Evolutionary conservation across 1,284 basidiomycete genomes (phyloP).

Genomic region (Cryptococcus amylolentus): DNA sequence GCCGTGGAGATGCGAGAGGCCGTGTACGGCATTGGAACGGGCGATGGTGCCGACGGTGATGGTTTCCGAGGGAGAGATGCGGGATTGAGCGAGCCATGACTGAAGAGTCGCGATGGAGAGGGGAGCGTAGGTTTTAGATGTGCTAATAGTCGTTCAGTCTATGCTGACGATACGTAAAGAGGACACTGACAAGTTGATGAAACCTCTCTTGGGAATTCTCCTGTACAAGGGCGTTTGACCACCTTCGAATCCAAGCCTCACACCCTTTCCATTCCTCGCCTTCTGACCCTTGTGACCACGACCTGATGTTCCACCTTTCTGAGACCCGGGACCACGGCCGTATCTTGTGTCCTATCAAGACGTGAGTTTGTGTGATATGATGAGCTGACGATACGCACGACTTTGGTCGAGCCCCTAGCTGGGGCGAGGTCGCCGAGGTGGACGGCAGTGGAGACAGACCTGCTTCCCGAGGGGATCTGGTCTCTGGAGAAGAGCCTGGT

Average conservation of each 20-base stretch:
- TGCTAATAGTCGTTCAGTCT: slow-evolving; percentile 52
- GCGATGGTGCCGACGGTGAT: slow-evolving; percentile 86
- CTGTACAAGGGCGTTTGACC: slow-evolving; percentile 94
- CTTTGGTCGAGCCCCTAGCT: slow-evolving; percentile 38
- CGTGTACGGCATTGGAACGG: slow-evolving; percentile 80
- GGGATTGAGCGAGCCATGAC: slow-evolving; percentile 81
- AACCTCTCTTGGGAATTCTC: slow-evolving; percentile 88
- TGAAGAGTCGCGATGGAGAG: slow-evolving; percentile 86
- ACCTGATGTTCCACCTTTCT: slow-evolving; percentile 85
- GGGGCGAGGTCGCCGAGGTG: slow-evolving; percentile 37
- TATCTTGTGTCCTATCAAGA: slow-evolving; percentile 76
- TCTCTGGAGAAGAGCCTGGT: slow-evolving; percentile 15
- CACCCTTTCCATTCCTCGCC: slow-evolving; percentile 85
- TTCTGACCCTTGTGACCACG: slow-evolving; percentile 96
- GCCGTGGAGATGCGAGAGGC: slow-evolving; percentile 68
- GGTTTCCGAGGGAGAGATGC: slow-evolving; percentile 71
- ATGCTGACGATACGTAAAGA: neutral
- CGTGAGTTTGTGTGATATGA: neutral
- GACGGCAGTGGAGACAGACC: slow-evolving; percentile 26
- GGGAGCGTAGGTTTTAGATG: slow-evolving; percentile 69
- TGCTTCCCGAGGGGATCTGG: slow-evolving; percentile 18
- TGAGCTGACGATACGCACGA: slow-evolving; percentile 18
- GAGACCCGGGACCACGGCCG: slow-evolving; percentile 87
- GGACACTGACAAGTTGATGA: slow-evolving; percentile 75
- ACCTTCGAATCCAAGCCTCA: slow-evolving; percentile 84